phyloP scores from a whole-genome alignment of 805 yeast genomes.

The Ogataea nitratoaversa region DNA sequence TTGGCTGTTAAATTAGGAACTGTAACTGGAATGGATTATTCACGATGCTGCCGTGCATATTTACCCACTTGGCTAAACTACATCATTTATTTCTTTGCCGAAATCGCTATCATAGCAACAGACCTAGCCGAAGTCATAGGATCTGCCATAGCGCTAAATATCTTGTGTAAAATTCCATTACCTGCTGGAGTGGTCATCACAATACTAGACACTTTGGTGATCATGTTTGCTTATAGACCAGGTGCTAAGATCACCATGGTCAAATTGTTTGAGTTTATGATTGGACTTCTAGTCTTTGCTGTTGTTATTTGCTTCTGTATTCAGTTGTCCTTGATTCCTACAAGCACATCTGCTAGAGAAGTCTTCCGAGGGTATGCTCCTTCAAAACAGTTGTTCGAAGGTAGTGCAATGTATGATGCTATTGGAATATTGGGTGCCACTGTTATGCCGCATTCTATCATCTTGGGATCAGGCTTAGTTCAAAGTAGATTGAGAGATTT shows the following conservation, averaged over 20 bases:
- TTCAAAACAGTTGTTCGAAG: slow-evolving; percentile 37
- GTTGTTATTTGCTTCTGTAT: slow-evolving; percentile 44
- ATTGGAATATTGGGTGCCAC: slow-evolving; percentile 48
- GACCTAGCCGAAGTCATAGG: slow-evolving; percentile 54
- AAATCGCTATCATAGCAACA: slow-evolving; percentile 46
- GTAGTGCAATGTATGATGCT: slow-evolving; percentile 42
- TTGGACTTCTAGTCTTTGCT: slow-evolving; percentile 38
- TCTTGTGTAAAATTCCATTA: slow-evolving; percentile 39
- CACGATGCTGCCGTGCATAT: slow-evolving; percentile 38
- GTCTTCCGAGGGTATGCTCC: slow-evolving; percentile 44
- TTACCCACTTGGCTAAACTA: slow-evolving; percentile 38
- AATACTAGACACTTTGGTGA: slow-evolving; percentile 41
- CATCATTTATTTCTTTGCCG: slow-evolving; percentile 39
- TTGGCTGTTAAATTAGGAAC: slow-evolving; percentile 44
- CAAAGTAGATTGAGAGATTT: slow-evolving; percentile 45
- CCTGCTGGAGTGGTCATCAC: slow-evolving; percentile 48
- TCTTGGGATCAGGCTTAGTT: slow-evolving; percentile 45
- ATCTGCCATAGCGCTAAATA: slow-evolving; percentile 46
- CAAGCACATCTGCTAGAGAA: slow-evolving; percentile 20
- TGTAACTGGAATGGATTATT: slow-evolving; percentile 45
- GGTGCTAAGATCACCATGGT: slow-evolving; percentile 40
- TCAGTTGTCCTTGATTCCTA: slow-evolving; percentile 37
- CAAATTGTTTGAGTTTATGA: slow-evolving; percentile 39
- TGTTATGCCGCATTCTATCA: slow-evolving; percentile 49
- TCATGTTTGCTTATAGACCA: slow-evolving; percentile 43